Conservation (phyloP, 1,284 basidiomycete species). For the Fereydounia khargensis region DNA sequence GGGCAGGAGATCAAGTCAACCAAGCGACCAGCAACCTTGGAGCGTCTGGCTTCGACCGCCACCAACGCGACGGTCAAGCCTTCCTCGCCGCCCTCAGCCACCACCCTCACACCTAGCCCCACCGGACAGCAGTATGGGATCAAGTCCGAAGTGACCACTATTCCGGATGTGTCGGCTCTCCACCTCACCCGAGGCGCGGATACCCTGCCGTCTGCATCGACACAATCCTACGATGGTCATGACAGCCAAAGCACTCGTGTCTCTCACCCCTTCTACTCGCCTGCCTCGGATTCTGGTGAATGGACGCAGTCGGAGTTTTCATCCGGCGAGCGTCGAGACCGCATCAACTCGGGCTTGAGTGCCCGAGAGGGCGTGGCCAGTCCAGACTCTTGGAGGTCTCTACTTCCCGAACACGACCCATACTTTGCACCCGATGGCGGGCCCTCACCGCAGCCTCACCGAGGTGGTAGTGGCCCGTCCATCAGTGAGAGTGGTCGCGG, state of each 20-base stretch:
- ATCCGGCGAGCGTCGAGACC: background rate
- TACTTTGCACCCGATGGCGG: slow-evolving; percentile 32
- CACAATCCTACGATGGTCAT: slow-evolving; percentile 1
- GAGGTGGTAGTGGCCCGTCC: no score
- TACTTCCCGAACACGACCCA: slow-evolving; percentile 41
- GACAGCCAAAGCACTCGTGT: background rate
- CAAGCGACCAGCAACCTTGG: slow-evolving; percentile 24
- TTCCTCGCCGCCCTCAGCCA: slow-evolving; percentile 8
- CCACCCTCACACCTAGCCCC: slow-evolving; percentile 1
- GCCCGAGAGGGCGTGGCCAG: slow-evolving; percentile 17
- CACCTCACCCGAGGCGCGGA: slow-evolving; percentile 4
- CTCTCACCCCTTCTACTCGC: no score
- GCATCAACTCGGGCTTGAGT: slow-evolving; percentile 4
- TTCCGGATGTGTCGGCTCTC: no score
- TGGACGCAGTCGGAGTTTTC: background rate
- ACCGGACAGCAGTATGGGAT: background rate
- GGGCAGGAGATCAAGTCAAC: no score
- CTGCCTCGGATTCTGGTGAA: background rate
- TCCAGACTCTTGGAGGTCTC: slow-evolving; percentile 41
- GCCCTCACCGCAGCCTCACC: slow-evolving; percentile 8
- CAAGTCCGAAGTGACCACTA: no score
- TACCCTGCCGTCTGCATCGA: slow-evolving; percentile 2
- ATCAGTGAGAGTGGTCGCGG: no score
- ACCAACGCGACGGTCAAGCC: slow-evolving; percentile 16
- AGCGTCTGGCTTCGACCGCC: slow-evolving; percentile 18